phyloP scores from a whole-genome alignment of 2,329 filamentous ascomycete genomes.

The Talaromyces marneffei region DNA sequence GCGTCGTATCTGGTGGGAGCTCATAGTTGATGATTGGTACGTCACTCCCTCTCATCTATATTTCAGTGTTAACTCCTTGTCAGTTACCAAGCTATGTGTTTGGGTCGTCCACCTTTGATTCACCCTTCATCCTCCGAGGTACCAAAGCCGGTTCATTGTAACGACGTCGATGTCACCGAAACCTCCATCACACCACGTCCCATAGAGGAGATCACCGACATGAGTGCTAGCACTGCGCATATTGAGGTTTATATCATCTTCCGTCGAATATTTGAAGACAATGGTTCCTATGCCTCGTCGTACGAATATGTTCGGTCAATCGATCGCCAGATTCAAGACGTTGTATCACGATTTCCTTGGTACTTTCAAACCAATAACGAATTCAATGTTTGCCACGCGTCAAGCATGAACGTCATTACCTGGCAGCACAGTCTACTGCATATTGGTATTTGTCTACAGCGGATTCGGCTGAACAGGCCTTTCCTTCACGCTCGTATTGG shows the following conservation, averaged over 20 bases:
- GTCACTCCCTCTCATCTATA: constrained; percentile 1
- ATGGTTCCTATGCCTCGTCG: constrained; percentile 17
- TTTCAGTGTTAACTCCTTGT: background rate
- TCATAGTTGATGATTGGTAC: constrained; percentile 22
- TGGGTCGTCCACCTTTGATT: constrained; percentile 23
- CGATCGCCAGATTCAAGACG: constrained; percentile 19
- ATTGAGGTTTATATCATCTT: constrained; percentile 20
- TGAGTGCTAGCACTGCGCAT: constrained; percentile 20
- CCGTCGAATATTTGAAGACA: constrained; percentile 18
- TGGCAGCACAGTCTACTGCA: constrained; percentile 25
- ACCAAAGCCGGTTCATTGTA: constrained; percentile 22
- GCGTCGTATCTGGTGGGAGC: constrained; percentile 24
- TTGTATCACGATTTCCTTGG: constrained; percentile 22
- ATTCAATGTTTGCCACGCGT: constrained; percentile 13
- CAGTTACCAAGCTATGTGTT: constrained; percentile 25
- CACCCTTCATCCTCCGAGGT: constrained; percentile 20
- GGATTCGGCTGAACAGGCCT: constrained; percentile 23
- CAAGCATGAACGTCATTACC: constrained; percentile 18
- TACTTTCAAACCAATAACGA: constrained; percentile 20
- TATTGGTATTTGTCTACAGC: constrained; percentile 23
- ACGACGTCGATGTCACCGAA: constrained; percentile 22
- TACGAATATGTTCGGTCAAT: constrained; percentile 21
- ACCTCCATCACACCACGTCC: constrained; percentile 16
- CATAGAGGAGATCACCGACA: constrained; percentile 20
- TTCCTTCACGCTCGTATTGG: constrained; percentile 22